Base-by-base conservation (phyloP, 306 rosid genomes). In the Cucumis melo region DNA sequence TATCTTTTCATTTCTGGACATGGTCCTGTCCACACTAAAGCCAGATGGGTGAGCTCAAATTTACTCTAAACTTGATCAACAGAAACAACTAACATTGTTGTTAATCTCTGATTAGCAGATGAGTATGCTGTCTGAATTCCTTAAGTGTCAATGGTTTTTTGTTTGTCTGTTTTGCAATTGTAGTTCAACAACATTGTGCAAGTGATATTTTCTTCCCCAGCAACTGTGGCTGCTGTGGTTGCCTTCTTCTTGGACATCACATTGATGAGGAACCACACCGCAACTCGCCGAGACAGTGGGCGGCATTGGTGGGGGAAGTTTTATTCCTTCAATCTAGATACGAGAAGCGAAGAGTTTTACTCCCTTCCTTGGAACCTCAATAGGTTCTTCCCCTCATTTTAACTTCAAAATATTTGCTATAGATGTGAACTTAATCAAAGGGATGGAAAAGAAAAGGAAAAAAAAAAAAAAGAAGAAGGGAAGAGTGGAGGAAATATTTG, bases 271-370 rank as follows among this genome's bases (percentile, higher is more conserved):
- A 74, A 82, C 8, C 84, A 90, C 71, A 74, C 78, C 77, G 32
- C 81, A 4, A 88, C 88, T 78, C 88, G 85, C 53, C 83, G 88
- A 17, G 97, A 91, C 86, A 87, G 96, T 57, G 96, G 97, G 27
- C 85, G 94, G 55, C 97, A 91, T 71, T 91, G 95, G 96, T 94
- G 97, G 96, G 95, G 39, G 53, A 90, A 85, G 76, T 94, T 88
- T 84, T 84, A 83, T 84, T 59, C 66, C 61, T 93, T 21, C 67
- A 70, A 79, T 39, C 63, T 78, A 17, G 97, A 93, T 58, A 60
- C 34, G 2, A 91, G 97, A 67, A 93, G 84, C 50, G 90, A 85
- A 41, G 96, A 91, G 51, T 91, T 91, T 76, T 93, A 91, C 81
- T 80, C 88, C 15, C 82, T 93, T 81, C 96, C 96, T 54, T 71